Evolutionary conservation across 2,329 filamentous ascomycete species (phyloP).

Genomic region (Nectriaceae sp.): DNA sequence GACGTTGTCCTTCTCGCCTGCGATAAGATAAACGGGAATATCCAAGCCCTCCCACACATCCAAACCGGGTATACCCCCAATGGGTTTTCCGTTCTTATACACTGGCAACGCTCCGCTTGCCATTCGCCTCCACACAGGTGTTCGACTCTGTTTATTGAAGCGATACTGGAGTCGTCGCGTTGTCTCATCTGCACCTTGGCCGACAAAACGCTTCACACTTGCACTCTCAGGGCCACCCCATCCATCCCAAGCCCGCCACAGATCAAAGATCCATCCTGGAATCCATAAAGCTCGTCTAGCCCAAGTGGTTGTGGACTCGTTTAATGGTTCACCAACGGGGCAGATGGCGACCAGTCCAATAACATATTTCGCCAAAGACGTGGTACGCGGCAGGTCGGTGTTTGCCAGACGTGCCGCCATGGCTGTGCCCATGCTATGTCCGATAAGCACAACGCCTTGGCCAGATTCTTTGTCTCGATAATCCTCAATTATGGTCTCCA

Average conservation of each 20-base stretch:
- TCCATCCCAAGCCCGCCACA: slow-evolving; percentile 77
- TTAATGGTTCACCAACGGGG: slow-evolving; percentile 67
- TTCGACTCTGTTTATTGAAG: slow-evolving; percentile 82
- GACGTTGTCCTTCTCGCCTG: slow-evolving; percentile 74
- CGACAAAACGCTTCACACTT: slow-evolving; percentile 79
- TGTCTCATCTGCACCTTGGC: slow-evolving; percentile 63
- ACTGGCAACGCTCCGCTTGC: slow-evolving; percentile 69
- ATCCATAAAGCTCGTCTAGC: slow-evolving; percentile 64
- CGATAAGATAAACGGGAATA: slow-evolving; percentile 77
- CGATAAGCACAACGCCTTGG: slow-evolving; percentile 78
- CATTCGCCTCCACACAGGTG: slow-evolving; percentile 82
- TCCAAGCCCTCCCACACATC: slow-evolving; percentile 72
- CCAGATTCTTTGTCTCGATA: slow-evolving; percentile 65
- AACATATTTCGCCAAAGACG: slow-evolving; percentile 63
- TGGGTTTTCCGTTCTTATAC: slow-evolving; percentile 53
- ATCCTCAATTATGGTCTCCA: slow-evolving; percentile 73
- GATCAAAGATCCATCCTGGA: slow-evolving; percentile 71
- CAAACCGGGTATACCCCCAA: slow-evolving; percentile 68
- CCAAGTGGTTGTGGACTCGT: slow-evolving; percentile 44
- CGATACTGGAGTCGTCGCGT: slow-evolving; percentile 68
- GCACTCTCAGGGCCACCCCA: slow-evolving; percentile 75
- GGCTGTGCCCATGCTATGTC: slow-evolving; percentile 88
- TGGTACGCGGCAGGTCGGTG: slow-evolving; percentile 42
- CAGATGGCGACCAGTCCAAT: slow-evolving; percentile 80
- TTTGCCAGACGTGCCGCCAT: slow-evolving; percentile 71